These are phyloP conservation scores for Limonium bicolor DNA, from an alignment of 148 eudicot species.

Conservation along the genomic window DNA sequence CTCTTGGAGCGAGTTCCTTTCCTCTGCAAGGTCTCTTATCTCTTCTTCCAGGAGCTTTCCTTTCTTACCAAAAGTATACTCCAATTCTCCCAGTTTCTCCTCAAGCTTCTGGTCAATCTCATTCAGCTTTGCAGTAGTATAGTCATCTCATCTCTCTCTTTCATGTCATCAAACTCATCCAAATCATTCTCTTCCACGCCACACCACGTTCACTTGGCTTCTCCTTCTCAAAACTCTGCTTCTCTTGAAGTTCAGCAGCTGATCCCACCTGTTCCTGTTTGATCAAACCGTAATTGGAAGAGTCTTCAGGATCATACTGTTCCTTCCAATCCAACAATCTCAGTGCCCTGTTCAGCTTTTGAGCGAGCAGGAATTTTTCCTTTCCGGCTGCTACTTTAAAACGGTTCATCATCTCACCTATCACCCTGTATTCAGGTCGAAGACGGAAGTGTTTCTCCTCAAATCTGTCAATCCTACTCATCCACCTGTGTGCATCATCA, in stretches of 20 bases:
- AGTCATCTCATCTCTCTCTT: slow-evolving; percentile 82
- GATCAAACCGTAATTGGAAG: slow-evolving; percentile 67
- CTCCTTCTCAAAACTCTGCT: slow-evolving; percentile 31
- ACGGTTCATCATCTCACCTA: slow-evolving; percentile 72
- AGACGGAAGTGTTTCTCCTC: slow-evolving; percentile 58
- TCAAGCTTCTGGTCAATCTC: slow-evolving; percentile 65
- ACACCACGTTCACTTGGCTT: slow-evolving; percentile 23
- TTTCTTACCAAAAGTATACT: slow-evolving; percentile 84
- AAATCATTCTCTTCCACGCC: slow-evolving; percentile 26
- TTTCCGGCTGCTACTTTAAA: slow-evolving; percentile 69
- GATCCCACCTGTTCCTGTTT: slow-evolving; percentile 29
- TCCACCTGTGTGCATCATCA: slow-evolving; percentile 52
- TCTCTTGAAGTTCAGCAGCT: slow-evolving; percentile 19
- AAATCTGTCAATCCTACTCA: slow-evolving; percentile 60
- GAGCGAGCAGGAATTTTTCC: slow-evolving; percentile 79
- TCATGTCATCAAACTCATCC: slow-evolving; percentile 79
- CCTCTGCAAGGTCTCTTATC: slow-evolving; percentile 86
- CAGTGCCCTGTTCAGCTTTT: slow-evolving; percentile 77
- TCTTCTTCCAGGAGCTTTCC: slow-evolving; percentile 85
- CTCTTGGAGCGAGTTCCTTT: slow-evolving; percentile 76
- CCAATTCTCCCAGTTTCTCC: slow-evolving; percentile 67
- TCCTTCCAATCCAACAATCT: slow-evolving; percentile 67
- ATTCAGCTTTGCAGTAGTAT: slow-evolving; percentile 60
- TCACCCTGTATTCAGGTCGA: slow-evolving; percentile 70
- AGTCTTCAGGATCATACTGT: slow-evolving; percentile 62